These are phyloP conservation scores for Melanomma pulvis-pyrius DNA, from an alignment of 495 filamentous ascomycete species.

Conservation along the genomic window DNA sequence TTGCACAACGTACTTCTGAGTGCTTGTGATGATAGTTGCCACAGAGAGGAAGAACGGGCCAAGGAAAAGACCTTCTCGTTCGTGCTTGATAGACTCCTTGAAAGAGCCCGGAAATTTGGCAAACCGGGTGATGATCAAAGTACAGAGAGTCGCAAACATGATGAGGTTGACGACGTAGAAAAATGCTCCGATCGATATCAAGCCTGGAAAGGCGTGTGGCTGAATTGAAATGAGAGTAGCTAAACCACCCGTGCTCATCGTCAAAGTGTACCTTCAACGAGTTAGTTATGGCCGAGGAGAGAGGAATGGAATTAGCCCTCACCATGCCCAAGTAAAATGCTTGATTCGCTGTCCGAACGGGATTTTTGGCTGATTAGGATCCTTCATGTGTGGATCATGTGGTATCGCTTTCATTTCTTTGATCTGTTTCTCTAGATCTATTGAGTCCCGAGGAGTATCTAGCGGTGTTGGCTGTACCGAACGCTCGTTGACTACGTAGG, in stretches of 20 bases:
- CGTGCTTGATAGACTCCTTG: conserved; percentile 60
- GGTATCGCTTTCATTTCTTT: background rate
- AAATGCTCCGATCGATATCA: conserved; percentile 60
- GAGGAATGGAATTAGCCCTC: background rate
- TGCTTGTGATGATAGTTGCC: conserved; percentile 63
- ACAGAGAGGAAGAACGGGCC: conserved; percentile 68
- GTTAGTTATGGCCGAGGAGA: background rate
- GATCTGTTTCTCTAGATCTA: conserved; percentile 26
- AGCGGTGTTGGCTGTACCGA: conserved; percentile 3
- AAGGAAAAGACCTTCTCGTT: conserved; percentile 68
- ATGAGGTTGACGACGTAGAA: conserved; percentile 66
- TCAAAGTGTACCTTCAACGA: conserved; percentile 56
- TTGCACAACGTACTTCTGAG: conserved; percentile 61
- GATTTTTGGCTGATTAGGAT: conserved; percentile 22
- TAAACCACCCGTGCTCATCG: conserved; percentile 68
- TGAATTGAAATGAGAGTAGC: conserved; percentile 62
- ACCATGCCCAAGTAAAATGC: conserved; percentile 74
- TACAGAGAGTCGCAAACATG: conserved; percentile 58
- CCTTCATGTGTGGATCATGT: conserved; percentile 19
- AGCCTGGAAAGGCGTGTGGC: conserved; percentile 61
- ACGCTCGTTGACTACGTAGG: conserved; percentile 11
- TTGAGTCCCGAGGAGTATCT: conserved; percentile 15
- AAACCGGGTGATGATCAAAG: conserved; percentile 60
- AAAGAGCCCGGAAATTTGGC: conserved; percentile 55
- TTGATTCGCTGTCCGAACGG: conserved; percentile 55